Base-by-base conservation (phyloP, 768 basidiomycete species). In the Leccinum uliginosum region DNA sequence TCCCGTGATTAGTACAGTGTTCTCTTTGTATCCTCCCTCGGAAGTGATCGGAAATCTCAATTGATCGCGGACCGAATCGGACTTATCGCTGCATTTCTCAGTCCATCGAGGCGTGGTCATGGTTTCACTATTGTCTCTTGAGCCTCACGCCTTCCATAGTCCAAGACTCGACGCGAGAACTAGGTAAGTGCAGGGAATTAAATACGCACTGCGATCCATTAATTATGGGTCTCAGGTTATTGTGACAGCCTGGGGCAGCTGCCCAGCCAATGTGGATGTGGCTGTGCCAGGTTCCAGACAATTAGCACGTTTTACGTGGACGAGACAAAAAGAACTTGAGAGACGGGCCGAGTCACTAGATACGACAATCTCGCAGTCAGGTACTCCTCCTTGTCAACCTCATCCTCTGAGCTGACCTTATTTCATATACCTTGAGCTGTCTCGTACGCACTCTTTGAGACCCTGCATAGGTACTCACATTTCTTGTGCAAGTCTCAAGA, bases 201-300 rank as follows among this genome's bases (percentile, higher is more conserved):
- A 34, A 14, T 14, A 34, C 14, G 32, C 38, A 38, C 38, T n/a
- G 38, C 38, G 14, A 9, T 17, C 17, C 17, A 38, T 38, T n/a
- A n/a, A 17, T 35, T 17, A 35, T 17, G 17, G 17, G 17, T n/a
- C 17, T 40, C 40, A 40, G 40, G n/a, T n/a, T 40, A 14, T 40
- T 40, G 40, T 40, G n/a, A 40, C 10, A 19, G 30, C 30, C 30
- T 12, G 30, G 14, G 30, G 14, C 30, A 32, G 30, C 12, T 32
- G 30, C 30, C n/a, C n/a, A n/a, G n/a, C 30, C 4, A n/a, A n/a
- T n/a, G 62, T 65, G 67, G 58, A 61, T 61, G 63, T 69, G 56
- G 44, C 48, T 12, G 38, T 43, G 54, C 50, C 4, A 40, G 53
- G 19, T 54, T 34, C 59, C 58, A 59, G 62, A 67, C 67, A 69